Conservation (phyloP, 306 rosid species). For the Purshia tridentata region DNA sequence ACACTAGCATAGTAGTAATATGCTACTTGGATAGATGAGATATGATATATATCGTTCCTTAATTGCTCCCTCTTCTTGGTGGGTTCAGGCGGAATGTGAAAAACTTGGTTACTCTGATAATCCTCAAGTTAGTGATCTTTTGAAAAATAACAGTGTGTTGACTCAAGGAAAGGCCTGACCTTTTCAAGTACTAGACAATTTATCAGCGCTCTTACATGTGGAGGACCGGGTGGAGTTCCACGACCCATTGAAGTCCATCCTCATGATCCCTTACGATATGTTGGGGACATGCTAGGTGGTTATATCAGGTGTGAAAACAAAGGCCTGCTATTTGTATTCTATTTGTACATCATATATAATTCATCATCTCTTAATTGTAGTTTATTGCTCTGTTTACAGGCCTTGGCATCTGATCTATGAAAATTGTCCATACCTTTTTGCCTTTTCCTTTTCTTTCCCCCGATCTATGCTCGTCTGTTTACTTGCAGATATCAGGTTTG, state of each 20-base stretch:
- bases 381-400: constrained; percentile 47
- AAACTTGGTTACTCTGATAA: constrained; percentile 86
- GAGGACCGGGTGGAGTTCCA: constrained; percentile 98
- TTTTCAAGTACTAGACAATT: constrained; percentile 94
- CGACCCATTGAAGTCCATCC: constrained; percentile 99
- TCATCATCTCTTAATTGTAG: constrained; percentile 3
- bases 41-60: constrained; percentile 5
- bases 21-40: background rate
- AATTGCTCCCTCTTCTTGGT: constrained; percentile 49
- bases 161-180: constrained; percentile 91
- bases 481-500: constrained; percentile 77
- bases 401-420: constrained; percentile 99
- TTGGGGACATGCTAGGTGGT: constrained; percentile 98
- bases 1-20: background rate
- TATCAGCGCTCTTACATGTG: constrained; percentile 95
- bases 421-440: background rate
- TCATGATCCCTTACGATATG: constrained; percentile 94
- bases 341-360: constrained; percentile 6
- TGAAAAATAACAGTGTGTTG: constrained; percentile 82
- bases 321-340: constrained; percentile 20
- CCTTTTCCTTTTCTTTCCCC: background rate
- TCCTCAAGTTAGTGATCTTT: constrained; percentile 85
- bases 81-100: constrained; percentile 98
- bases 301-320: constrained; percentile 71
- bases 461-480: constrained; percentile 25